A percentile compares a stretch with the other conserved stretches of the same genome.
These are phyloP conservation scores for Pleurotus sapidus DNA, from an alignment of 768 basidiomycete species.

Conservation along the genomic window DNA sequence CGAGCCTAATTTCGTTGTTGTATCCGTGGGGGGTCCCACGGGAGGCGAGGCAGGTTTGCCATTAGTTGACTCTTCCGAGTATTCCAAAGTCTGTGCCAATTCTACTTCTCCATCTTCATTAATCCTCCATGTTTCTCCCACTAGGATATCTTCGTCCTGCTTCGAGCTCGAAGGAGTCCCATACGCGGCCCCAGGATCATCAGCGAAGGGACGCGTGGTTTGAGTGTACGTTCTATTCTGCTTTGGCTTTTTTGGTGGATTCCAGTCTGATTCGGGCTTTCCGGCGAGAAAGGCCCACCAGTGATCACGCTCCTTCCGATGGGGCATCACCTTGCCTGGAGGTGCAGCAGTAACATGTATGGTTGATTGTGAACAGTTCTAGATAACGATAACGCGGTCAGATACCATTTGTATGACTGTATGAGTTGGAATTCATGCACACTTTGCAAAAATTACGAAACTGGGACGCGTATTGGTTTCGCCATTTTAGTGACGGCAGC, in stretches of 20 bases:
- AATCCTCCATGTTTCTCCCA: slow-evolving; percentile 26
- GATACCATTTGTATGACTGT: not conserved
- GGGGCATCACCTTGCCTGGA: slow-evolving; percentile 49
- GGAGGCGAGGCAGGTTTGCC: slow-evolving; percentile 36
- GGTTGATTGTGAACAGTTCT: slow-evolving; percentile 71
- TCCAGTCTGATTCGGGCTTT: slow-evolving; percentile 67
- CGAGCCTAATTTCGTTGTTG: not conserved
- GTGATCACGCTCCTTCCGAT: slow-evolving; percentile 65
- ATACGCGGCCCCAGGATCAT: slow-evolving; percentile 14
- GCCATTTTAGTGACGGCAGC: slow-evolving; percentile 72
- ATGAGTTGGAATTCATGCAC: not conserved
- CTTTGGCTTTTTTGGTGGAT: slow-evolving; percentile 44
- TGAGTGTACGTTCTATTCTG: slow-evolving; percentile 16
- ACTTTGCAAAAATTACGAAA: slow-evolving; percentile 71
- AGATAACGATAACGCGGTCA: not conserved
- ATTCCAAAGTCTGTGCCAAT: slow-evolving; percentile 27
- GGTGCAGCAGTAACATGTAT: slow-evolving; percentile 38
- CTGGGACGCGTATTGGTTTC: slow-evolving; percentile 47
- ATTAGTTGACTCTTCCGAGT: slow-evolving; percentile 37
- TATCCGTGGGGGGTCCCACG: slow-evolving; percentile 12
- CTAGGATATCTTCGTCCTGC: slow-evolving; percentile 9
- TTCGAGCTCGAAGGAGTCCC: slow-evolving; percentile 9
- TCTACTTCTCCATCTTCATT: slow-evolving; percentile 44
- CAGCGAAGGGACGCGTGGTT: slow-evolving; percentile 36
- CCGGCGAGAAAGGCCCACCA: slow-evolving; percentile 84